Percentiles rank a stretch among this genome's conserved stretches.
Evolutionary conservation across 2,329 filamentous ascomycete species (phyloP).

Genomic region (Chalaropsis thielavioides): DNA sequence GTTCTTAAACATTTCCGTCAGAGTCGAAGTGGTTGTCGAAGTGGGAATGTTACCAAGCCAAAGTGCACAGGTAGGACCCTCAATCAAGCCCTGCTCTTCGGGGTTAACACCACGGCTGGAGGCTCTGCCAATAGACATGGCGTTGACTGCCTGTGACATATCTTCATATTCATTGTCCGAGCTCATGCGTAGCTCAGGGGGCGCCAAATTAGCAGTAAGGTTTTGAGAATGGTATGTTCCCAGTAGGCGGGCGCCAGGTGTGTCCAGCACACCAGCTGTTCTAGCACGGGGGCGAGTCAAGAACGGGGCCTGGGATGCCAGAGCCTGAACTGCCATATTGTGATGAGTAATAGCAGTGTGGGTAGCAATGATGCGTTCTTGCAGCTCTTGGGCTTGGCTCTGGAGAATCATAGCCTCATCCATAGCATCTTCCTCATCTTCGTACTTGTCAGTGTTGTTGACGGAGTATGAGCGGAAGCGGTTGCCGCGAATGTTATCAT

Average conservation of each 20-base stretch:
- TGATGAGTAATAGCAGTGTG: constrained; percentile 70
- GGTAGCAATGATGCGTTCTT: constrained; percentile 49
- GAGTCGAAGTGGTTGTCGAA: constrained; percentile 86
- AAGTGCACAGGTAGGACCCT: constrained; percentile 80
- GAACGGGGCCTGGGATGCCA: constrained; percentile 67
- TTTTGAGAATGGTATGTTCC: constrained; percentile 55
- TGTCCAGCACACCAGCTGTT: constrained; percentile 83
- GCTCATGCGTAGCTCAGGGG: constrained; percentile 57
- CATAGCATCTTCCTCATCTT: constrained; percentile 72
- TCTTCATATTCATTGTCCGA: constrained; percentile 70
- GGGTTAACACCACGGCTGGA: constrained; percentile 53
- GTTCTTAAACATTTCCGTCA: constrained; percentile 89
- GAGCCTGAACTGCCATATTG: constrained; percentile 85
- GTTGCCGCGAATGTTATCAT: constrained; percentile 63
- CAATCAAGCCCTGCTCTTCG: constrained; percentile 60
- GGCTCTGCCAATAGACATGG: constrained; percentile 55
- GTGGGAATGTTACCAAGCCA: constrained; percentile 97
- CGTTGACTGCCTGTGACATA: constrained; percentile 67
- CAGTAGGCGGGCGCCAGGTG: constrained; percentile 50
- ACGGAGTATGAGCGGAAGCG: constrained; percentile 95
- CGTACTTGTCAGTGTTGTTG: constrained; percentile 96
- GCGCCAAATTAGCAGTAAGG: constrained; percentile 60
- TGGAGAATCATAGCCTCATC: constrained; percentile 39
- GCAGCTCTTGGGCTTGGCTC: constrained; percentile 43
- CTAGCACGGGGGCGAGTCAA: constrained; percentile 67